Conservation (phyloP, 306 rosid genomes). For the Vigna trinervia region DNA sequence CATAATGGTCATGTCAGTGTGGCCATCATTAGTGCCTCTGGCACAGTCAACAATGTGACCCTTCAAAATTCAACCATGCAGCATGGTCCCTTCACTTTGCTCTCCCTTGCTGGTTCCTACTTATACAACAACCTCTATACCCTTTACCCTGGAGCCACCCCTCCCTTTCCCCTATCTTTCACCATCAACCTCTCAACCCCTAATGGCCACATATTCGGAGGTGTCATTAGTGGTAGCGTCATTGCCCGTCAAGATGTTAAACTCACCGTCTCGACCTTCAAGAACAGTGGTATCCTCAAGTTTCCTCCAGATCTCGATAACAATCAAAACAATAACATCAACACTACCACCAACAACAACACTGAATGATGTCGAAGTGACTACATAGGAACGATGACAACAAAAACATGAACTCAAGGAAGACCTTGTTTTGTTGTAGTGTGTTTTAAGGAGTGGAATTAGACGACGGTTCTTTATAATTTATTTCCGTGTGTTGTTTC, state of each 20-base stretch:
- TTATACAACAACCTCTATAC: neutral
- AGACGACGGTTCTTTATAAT: too few relatives aligned
- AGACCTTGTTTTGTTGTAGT: too few relatives aligned
- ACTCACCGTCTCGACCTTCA: neutral
- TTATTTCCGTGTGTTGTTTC: too few relatives aligned
- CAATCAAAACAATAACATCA: neutral
- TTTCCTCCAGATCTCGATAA: neutral
- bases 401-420: too few relatives aligned
- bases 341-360: too few relatives aligned
- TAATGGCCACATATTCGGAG: neutral
- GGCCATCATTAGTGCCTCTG: neutral
- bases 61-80: slow-evolving; percentile 3
- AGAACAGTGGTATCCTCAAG: too few relatives aligned
- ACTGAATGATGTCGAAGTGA: too few relatives aligned
- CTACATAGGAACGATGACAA: too few relatives aligned
- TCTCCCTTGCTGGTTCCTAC: slow-evolving; percentile 45
- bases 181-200: neutral
- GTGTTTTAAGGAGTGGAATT: too few relatives aligned
- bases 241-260: neutral
- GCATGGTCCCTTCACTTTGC: slow-evolving; percentile 57
- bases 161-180: slow-evolving; percentile 39
- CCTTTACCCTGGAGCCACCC: neutral
- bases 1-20: neutral
- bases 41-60: neutral
- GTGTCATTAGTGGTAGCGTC: neutral